Conservation (phyloP, 163 green algal genomes). For the Scenedesmus sp. region DNA sequence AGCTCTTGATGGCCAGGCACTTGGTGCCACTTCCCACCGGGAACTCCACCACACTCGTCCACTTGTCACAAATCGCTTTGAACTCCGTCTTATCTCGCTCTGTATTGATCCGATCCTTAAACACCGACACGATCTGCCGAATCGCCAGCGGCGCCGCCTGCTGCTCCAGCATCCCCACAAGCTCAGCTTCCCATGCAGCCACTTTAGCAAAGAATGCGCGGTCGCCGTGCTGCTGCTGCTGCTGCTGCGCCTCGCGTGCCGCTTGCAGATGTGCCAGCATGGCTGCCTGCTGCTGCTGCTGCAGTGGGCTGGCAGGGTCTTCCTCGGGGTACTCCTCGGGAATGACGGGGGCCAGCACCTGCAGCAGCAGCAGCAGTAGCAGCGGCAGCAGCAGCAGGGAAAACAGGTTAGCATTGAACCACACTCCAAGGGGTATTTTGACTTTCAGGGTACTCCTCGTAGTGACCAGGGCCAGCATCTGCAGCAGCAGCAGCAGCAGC, state of each 20-base stretch:
- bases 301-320: not conserved
- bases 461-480: not conserved
- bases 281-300: slow-evolving; percentile 34
- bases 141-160: slow-evolving; percentile 41
- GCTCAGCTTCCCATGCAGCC: slow-evolving; percentile 37
- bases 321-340: slow-evolving; percentile 38
- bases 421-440: too few relatives aligned
- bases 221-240: slow-evolving; percentile 23
- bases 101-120: slow-evolving; percentile 51
- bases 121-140: slow-evolving; percentile 31
- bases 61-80: slow-evolving; percentile 50
- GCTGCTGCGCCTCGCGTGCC: not conserved
- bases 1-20: slow-evolving; percentile 51
- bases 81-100: slow-evolving; percentile 48
- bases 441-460: too few relatives aligned
- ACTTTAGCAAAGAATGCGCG: slow-evolving; percentile 47
- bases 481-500: not conserved
- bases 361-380: not conserved
- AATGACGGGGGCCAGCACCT: slow-evolving; percentile 42
- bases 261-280: not conserved
- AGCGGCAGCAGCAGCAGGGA: not conserved
- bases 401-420: not conserved
- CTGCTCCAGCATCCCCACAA: slow-evolving; percentile 45
- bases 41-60: slow-evolving; percentile 48
- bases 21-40: slow-evolving; percentile 25